Evolutionary conservation across 345 rosid genomes (phyloP), one percentile per base, ranked within the genome.

Genomic region (Populus nigra): DNA sequence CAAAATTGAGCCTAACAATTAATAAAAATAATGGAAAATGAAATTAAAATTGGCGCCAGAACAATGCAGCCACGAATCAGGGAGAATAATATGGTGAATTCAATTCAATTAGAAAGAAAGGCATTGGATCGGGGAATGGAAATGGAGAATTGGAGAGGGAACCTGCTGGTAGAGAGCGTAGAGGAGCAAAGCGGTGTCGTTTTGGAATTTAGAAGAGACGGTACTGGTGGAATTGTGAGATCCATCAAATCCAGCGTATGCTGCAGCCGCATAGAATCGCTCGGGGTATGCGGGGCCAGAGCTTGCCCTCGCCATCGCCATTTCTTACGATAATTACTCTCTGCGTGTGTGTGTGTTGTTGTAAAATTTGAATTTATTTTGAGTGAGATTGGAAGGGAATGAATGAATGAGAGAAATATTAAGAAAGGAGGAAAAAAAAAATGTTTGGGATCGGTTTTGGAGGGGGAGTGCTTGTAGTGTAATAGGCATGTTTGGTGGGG

Each of bases 231-330:
- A 79, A 82, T 80, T 79, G 13, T 88, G 88, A 84, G 98, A 93
- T 93, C 98, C 97, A 41, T 90, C 94, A 83, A 95, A 86, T 53
- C 99, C 99, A 74, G 89, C 96, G 78, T 77, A 95, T 12, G 97
- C 73, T 38, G 98, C 93, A n/a, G 99, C 99, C 7, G 97, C 94
- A 77, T 88, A 96, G 88, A 96, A 96, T 45, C 98, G 89, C 81
- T 94, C 97, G 35, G 98, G 98, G 84, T 93, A 94, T 65, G 98
- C 94, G 82, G 92, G 97, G 85, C 97, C 97, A 75, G 98, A 90
- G 89, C 88, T 91, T 75, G 89, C 91, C 85, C 98, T 90, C 89
- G 94, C 87, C 92, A 89, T 87, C 61, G 93, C 86, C 92, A 84
- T 87, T 71, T 75, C 49, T 39, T 41, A 27, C 50, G 61, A 69